Conservation (phyloP, 495 filamentous ascomycete genomes). For the Acidiella bohemica region DNA sequence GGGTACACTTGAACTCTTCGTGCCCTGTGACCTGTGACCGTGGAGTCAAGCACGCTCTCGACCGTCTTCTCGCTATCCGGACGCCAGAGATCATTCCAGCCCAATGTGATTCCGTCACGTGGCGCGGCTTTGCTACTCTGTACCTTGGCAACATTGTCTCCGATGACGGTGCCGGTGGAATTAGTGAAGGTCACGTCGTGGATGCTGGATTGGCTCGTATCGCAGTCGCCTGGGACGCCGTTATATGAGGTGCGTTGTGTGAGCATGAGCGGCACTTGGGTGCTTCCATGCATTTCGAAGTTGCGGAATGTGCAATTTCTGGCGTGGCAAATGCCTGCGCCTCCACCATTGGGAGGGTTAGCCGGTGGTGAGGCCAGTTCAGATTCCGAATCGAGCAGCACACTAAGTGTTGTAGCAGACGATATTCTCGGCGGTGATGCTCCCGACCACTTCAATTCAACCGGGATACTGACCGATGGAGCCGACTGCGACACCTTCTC, state of each 20-base stretch:
- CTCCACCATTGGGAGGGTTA: conserved; percentile 39
- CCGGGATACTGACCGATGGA: background rate
- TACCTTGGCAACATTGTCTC: background rate
- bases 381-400: conserved; percentile 23
- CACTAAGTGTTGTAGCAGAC: conserved; percentile 28
- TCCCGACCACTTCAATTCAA: background rate
- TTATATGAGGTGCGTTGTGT: background rate
- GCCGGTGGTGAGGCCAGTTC: conserved; percentile 31
- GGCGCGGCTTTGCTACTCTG: too few relatives aligned
- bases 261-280: background rate
- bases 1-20: too few relatives aligned
- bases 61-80: too few relatives aligned
- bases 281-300: background rate
- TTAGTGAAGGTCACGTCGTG: background rate
- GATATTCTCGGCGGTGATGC: background rate
- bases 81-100: too few relatives aligned
- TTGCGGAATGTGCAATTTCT: conserved; percentile 1
- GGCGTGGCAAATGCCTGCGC: conserved; percentile 31
- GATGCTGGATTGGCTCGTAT: background rate
- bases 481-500: background rate
- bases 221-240: background rate
- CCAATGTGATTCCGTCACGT: too few relatives aligned
- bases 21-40: too few relatives aligned
- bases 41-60: too few relatives aligned
- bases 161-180: background rate